Evolutionary conservation across 2,329 filamentous ascomycete species (phyloP).

Genomic region (Neophaeococcomyces aloes): DNA sequence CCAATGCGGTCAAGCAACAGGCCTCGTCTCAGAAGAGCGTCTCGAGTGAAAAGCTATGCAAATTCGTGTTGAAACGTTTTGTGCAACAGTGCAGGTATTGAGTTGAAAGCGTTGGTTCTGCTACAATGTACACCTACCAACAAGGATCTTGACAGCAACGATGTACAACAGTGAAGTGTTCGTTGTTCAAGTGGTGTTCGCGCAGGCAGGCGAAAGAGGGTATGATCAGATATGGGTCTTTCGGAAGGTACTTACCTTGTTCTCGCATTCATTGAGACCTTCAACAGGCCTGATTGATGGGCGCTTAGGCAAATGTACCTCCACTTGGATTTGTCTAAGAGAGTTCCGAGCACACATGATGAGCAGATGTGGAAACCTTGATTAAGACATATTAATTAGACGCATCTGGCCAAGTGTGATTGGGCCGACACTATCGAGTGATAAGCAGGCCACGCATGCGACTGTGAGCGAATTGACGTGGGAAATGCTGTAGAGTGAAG

Average conservation of each 20-base stretch:
- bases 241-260: slow-evolving; percentile 4
- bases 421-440: slow-evolving; percentile 4
- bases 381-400: neutral
- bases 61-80: neutral
- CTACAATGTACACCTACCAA: neutral
- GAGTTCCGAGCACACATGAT: neutral
- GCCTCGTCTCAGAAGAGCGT: neutral
- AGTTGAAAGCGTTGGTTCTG: neutral
- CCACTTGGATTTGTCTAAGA: neutral
- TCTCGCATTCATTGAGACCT: neutral
- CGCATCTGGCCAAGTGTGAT: slow-evolving; percentile 5
- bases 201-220: neutral
- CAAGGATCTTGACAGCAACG: neutral
- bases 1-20: neutral
- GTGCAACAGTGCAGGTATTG: slow-evolving; percentile 5
- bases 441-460: slow-evolving; percentile 1
- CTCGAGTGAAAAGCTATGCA: neutral
- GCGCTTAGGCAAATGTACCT: slow-evolving; percentile 1
- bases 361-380: neutral
- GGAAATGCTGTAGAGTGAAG: neutral
- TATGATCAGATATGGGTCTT: neutral
- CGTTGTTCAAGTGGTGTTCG: neutral
- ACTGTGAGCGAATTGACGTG: neutral
- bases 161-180: slow-evolving; percentile 3
- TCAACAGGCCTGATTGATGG: slow-evolving; percentile 1